Base-by-base conservation (phyloP, 371 early-diverging fungal genomes). In the Mucor velutinosus region DNA sequence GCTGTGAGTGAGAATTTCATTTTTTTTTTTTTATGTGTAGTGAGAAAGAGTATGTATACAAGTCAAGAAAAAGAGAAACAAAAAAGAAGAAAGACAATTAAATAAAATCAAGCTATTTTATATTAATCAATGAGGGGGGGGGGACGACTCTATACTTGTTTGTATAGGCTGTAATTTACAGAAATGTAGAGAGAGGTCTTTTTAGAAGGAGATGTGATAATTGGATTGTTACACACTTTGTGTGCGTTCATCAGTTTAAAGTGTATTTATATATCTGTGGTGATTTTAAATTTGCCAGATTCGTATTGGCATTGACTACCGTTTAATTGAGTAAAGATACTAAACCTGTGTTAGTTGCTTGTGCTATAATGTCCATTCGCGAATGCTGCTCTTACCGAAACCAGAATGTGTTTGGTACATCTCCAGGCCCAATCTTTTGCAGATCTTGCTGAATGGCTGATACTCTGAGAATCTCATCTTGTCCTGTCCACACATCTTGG, bases 1-100 rank as follows among this genome's bases (percentile, higher is more conserved):
- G 80, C 73, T 57, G 76, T 70, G 64, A 80, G 67, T 63, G 80
- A 82, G 65, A 82, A 76, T 63, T 77, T 82, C 83, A 82, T 82
- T 39, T 15, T 72, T 25, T 60, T 5, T 60, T 39, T 15, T 27
- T 8, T 33, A 33, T 4, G 2, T 7, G 33, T 30, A 33, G 33
- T 7, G 7, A 33, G 33, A 33, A 33, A 30, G 30, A 30, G 30
- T 30, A 30, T 30, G 30, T 33, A 33, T 33, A 33, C 33, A 33
- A 33, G 33, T 33, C 7, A 33, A 10, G 35, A 29, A 66, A 37
- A 27, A 59, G 47, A 66, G 58, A 47, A 10, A 55, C 33, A 41
- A 39, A 55, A 49, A 49, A 45, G 37, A 66, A 66, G 10, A 51
- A 25, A 49, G 32, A 55, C 60, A 35, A 37, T 23, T 51, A 29